Base-by-base conservation (phyloP, 306 rosid genomes). In the Albizia julibrissin region DNA sequence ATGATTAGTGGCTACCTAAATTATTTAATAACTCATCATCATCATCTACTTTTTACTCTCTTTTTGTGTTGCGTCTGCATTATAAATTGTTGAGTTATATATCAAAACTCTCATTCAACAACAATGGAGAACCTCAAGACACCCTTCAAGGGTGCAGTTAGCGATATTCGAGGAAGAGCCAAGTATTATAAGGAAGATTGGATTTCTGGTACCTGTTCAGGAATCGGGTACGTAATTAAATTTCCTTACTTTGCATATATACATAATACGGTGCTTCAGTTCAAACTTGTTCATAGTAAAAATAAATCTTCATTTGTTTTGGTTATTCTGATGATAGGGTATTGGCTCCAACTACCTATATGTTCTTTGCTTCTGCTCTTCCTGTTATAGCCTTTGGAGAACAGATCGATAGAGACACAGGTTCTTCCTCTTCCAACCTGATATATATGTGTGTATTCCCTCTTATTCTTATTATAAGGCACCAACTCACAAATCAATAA, bases 371-470 rank as follows among this genome's bases (percentile, higher is more conserved):
- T 77, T 93, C 97, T 79, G 94, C 96, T 74, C 87, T 93, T 58
- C 97, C 97, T 49, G 97, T 93, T 46, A 90, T 91, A 80, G 90
- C 97, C 34, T 93, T 93, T 27, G 97, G 97, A 0, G 97, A 79
- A 73, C 96, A 93, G 62, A 83, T 93, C 2, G 87, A 85, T 72
- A 87, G 91, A 71, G 93, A 89, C 67, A 93, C 97, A 86, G 93
- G 97, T 92, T 84, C 66, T 58, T 76, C 66, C 56, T 81, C 76
- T 72, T 71, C 59, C 70, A 65, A 10, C 73, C 12, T 39, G 2
- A 11, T 10, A 11, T 22, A 10, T 19, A 1, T 54, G 1, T 19
- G 2, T 49, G 1, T 13, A 34, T 34, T 5, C 39, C 1, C 1
- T 34, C 39, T 5, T 34, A 34, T 33, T 33, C 31, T 29, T 29